Evolutionary conservation across 495 filamentous ascomycete species (phyloP), one percentile per base, ranked within the genome.

Genomic region (Melanomma pulvis-pyrius): DNA sequence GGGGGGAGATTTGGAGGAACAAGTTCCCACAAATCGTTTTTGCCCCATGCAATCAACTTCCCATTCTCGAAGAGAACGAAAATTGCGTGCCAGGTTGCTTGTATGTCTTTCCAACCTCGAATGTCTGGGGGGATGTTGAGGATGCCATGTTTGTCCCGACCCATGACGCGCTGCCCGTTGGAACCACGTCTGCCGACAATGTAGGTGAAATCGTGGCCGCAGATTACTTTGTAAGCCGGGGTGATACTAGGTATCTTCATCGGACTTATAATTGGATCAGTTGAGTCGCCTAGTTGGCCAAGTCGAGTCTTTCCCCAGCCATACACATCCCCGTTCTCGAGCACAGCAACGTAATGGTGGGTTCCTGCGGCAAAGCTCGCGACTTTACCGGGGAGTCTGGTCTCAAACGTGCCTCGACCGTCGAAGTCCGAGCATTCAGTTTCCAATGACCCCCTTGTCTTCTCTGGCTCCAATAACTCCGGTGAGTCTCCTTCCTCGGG

Each of bases 301-400:
- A 96, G 92, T 28, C 92, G 82, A 6, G 87, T 86, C 65, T 80
- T 87, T 1, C 94, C 94, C 94, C 94, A 97, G 1, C 93, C 94
- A 74, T 88, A 97, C 1, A 88, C 87, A 0, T 88, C 80, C 1
- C 92, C 93, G 74, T 88, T 88, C 28, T 82, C 82, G 0, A 96
- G 76, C 4, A 97, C 83, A 3, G 81, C 86, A 19, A 92, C 85
- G 0, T 86, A 83, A 73, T 98, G 94, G 17, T 83, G 82, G 79
- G 96, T 87, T n/a, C 90, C 83, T 47, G 90, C 87, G 0, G 87
- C 77, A 12, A 98, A 65, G 44, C 86, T 78, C 0, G 79, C 71
- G 5, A 96, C 72, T 1, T 72, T 61, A 2, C 79, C 80, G 0
- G 39, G 28, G 25, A 47, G 29, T 32, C 24, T 13, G 53, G 12